phyloP scores from a whole-genome alignment of 2,329 filamentous ascomycete genomes.

The Fragosphaeria purpurea region DNA sequence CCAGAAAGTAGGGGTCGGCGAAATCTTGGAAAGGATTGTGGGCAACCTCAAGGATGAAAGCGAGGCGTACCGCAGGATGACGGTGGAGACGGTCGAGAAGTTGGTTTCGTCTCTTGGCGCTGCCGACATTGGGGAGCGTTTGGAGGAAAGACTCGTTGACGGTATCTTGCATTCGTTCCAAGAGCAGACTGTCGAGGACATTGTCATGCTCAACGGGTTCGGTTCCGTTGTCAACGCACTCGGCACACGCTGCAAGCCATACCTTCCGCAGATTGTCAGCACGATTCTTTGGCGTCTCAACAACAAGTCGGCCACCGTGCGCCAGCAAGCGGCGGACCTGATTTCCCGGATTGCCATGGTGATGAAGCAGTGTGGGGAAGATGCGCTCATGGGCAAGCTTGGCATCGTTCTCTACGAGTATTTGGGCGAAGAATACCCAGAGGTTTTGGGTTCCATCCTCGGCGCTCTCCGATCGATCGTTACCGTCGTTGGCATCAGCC shows the following conservation, averaged over 20 bases:
- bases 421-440: constrained; percentile 94
- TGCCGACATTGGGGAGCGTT: constrained; percentile 81
- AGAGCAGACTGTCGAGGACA: constrained; percentile 92
- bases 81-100: constrained; percentile 95
- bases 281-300: constrained; percentile 95
- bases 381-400: constrained; percentile 90
- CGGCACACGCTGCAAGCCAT: constrained; percentile 87
- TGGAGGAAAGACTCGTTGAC: constrained; percentile 91
- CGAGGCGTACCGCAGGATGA: constrained; percentile 98
- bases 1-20: constrained; percentile 93
- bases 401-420: constrained; percentile 95
- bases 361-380: constrained; percentile 97
- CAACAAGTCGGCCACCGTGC: constrained; percentile 94
- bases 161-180: constrained; percentile 95
- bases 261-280: constrained; percentile 91
- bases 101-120: constrained; percentile 86
- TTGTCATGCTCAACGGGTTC: constrained; percentile 94
- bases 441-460: constrained; percentile 92
- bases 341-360: constrained; percentile 97
- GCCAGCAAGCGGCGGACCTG: constrained; percentile 92
- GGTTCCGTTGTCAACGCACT: constrained; percentile 95
- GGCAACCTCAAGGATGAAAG: constrained; percentile 96
- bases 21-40: constrained; percentile 89
- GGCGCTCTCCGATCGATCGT: constrained; percentile 93
- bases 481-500: constrained; percentile 92